A percentile compares a stretch with the other conserved stretches of the same genome.
These are phyloP conservation scores for Penicillium italicum DNA, from an alignment of 2,329 filamentous ascomycete genomes.

Conservation along the genomic window DNA sequence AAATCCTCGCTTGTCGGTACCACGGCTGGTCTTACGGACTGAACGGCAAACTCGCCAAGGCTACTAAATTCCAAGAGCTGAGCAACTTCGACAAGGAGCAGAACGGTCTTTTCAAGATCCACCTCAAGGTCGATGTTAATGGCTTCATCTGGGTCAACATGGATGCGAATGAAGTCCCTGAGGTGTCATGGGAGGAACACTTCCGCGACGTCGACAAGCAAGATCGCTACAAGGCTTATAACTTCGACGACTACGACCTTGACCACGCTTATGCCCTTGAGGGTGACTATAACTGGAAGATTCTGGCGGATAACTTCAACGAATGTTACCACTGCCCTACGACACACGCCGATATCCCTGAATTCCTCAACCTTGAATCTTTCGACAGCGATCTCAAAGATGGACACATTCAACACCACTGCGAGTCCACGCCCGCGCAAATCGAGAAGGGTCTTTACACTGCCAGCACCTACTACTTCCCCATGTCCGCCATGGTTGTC, in stretches of 20 bases:
- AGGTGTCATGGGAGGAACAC: conserved; percentile 23
- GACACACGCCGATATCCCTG: conserved; percentile 56
- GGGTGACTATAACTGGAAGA: conserved; percentile 26
- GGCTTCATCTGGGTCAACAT: conserved; percentile 25
- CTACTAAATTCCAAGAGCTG: conserved; percentile 17
- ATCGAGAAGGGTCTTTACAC: conserved; percentile 45
- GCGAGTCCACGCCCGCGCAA: conserved; percentile 48
- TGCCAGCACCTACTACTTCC: conserved; percentile 35
- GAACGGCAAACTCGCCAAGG: conserved; percentile 25
- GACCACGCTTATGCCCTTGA: conserved; percentile 22
- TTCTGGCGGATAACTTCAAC: conserved; percentile 35
- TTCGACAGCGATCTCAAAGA: conserved; percentile 52
- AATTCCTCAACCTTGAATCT: conserved; percentile 55
- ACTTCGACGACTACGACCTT: conserved; percentile 22
- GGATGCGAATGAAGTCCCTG: conserved; percentile 20
- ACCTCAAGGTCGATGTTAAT: conserved; percentile 22
- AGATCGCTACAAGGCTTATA: conserved; percentile 21
- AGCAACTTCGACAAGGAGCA: conserved; percentile 19
- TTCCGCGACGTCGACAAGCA: conserved; percentile 22
- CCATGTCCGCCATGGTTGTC: conserved; percentile 31
- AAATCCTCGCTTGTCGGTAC: conserved; percentile 22
- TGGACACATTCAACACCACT: conserved; percentile 52
- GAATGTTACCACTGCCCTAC: conserved; percentile 62
- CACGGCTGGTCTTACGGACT: conserved; percentile 26
- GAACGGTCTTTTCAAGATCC: conserved; percentile 20